These are phyloP conservation scores for Aspergillus persii DNA, from an alignment of 2,329 filamentous ascomycete species.

Conservation along the genomic window DNA sequence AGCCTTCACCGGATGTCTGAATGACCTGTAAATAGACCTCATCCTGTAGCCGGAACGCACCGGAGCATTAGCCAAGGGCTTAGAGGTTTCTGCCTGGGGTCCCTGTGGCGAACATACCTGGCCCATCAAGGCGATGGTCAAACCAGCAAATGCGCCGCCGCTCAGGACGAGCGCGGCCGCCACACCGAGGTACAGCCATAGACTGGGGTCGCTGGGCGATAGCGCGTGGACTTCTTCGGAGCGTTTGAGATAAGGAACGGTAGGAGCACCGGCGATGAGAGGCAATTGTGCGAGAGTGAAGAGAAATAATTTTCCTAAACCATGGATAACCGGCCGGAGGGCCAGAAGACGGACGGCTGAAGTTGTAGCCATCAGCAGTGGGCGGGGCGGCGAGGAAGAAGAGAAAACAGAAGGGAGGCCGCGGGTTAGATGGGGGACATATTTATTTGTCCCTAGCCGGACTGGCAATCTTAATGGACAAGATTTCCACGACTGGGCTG, in stretches of 20 bases:
- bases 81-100: not conserved
- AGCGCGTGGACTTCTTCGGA: constrained; percentile 43
- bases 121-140: constrained; percentile 70
- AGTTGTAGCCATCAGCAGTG: constrained; percentile 27
- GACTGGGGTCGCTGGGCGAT: constrained; percentile 58
- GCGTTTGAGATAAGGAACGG: constrained; percentile 17
- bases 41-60: constrained; percentile 56
- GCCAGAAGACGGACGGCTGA: constrained; percentile 32
- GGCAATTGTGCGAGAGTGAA: constrained; percentile 39
- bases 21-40: constrained; percentile 97
- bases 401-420: constrained; percentile 2
- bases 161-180: constrained; percentile 79
- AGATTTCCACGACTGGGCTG: not conserved
- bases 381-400: constrained; percentile 3
- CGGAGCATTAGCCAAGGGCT: not conserved
- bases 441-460: constrained; percentile 3
- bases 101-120: constrained; percentile 43
- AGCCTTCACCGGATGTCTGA: constrained; percentile 75
- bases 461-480: not conserved
- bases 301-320: constrained; percentile 42
- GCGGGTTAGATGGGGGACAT: constrained; percentile 11
- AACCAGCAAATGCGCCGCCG: constrained; percentile 88
- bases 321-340: constrained; percentile 39
- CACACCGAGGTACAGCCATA: constrained; percentile 79
- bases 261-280: constrained; percentile 38